Evolutionary conservation across 441 rosid species (phyloP).

Genomic region (Pelargonium citronellum): DNA sequence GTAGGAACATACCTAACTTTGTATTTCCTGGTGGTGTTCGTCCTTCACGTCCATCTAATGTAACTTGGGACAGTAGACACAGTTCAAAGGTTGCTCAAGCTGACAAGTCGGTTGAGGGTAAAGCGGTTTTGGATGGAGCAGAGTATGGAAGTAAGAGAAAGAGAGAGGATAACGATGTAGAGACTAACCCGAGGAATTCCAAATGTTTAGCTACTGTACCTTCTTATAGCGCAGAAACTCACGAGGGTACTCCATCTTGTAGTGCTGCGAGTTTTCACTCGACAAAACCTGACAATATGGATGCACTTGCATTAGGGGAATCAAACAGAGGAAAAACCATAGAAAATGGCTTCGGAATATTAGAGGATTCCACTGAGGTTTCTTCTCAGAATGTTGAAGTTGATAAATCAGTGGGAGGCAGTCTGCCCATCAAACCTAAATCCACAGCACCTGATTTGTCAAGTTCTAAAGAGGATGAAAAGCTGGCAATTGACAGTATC

Average conservation of each 20-base stretch:
- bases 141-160: conserved; percentile 59
- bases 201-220: conserved; percentile 29
- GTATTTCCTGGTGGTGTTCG: conserved; percentile 84
- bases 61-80: conserved; percentile 64
- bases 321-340: conserved; percentile 26
- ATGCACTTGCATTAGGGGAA: conserved; percentile 24
- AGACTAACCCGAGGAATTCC: conserved; percentile 28
- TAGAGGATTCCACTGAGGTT: conserved; percentile 19
- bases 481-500: conserved; percentile 55
- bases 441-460: conserved; percentile 30
- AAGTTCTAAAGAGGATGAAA: conserved; percentile 52
- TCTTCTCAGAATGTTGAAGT: conserved; percentile 26
- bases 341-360: conserved; percentile 18
- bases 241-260: conserved; percentile 40
- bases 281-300: conserved; percentile 25
- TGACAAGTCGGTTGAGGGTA: conserved; percentile 37
- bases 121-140: conserved; percentile 49
- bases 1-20: conserved; percentile 62
- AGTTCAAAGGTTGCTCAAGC: conserved; percentile 25
- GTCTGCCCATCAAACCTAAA: conserved; percentile 21
- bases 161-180: conserved; percentile 41
- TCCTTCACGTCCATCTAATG: conserved; percentile 59
- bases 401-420: conserved; percentile 22
- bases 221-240: conserved; percentile 35
- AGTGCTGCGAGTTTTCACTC: conserved; percentile 38